phyloP scores from a whole-genome alignment of 371 early-diverging fungal species.

The Rhizopus arrhizus region DNA sequence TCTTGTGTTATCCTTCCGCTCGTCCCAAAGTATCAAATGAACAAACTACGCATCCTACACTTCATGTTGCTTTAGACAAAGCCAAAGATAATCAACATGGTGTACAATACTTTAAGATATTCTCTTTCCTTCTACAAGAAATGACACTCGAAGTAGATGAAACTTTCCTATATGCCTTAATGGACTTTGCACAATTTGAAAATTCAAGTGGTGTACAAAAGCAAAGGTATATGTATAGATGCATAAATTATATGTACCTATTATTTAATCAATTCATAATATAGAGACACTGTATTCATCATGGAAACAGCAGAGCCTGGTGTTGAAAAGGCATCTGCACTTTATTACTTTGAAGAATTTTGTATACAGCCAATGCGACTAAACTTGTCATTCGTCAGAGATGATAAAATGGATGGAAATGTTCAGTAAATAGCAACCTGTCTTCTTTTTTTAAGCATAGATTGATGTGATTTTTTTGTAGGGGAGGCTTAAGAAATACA shows the following conservation, averaged over 20 bases:
- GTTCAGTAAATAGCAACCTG: too few species aligned
- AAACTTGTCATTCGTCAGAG: conserved; percentile 81
- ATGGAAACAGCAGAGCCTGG: conserved; percentile 56
- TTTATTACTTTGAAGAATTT: conserved; percentile 87
- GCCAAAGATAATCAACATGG: conserved; percentile 81
- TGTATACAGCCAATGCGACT: conserved; percentile 85
- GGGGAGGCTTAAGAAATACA: conserved; percentile 12
- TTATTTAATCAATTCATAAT: too few species aligned
- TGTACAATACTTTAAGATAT: conserved; percentile 82
- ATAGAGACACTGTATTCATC: conserved; percentile 37
- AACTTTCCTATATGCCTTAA: conserved; percentile 71
- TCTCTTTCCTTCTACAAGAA: conserved; percentile 82
- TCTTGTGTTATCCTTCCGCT: conserved; percentile 82
- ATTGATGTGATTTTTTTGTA: too few species aligned
- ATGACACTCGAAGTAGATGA: conserved; percentile 87
- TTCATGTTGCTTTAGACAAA: conserved; percentile 62
- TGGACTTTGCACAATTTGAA: conserved; percentile 75
- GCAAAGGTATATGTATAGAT: conserved; percentile 17
- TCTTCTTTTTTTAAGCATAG: too few species aligned
- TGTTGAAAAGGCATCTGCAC: conserved; percentile 54
- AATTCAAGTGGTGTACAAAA: conserved; percentile 21
- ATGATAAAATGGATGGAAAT: conserved; percentile 53
- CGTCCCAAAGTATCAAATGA: conserved; percentile 60
- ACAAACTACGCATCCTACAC: conserved; percentile 48
- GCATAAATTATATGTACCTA: too few species aligned